Base-by-base conservation (phyloP, 1,284 basidiomycete genomes). In the Melampsora larici-populina region DNA sequence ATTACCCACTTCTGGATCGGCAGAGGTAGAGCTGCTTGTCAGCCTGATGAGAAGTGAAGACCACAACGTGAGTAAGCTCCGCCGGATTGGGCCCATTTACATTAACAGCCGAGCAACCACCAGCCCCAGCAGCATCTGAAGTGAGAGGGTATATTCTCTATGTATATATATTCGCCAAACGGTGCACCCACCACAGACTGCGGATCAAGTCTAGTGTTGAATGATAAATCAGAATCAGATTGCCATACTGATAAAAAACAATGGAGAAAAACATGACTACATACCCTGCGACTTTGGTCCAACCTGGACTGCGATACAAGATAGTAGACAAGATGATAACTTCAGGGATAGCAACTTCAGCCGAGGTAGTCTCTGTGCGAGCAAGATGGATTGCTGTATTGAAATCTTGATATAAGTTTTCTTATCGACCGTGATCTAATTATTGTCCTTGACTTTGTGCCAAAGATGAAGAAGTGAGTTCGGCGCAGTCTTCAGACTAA, bases 241-340 rank as follows among this genome's bases (percentile, higher is more conserved):
- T 46, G 26, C 18, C 13, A 36, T 29, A 70, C 55, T 46, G 31
- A 69, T 36, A n/a, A n/a, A 58, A 13, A 24, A 63, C 17, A 62
- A 70, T 72, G 80, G 62, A 33, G 40, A 67, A 15, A 70, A 64
- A 55, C 17, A 48, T 36, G 24, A 33, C 48, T 33, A 65, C 49
- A 36, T 85, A 96, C 94, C 96, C 96, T 70, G 96, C 89, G 33
- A 99, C 92, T 70, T 91, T 89, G 81, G 89, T 87, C 92, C 97
- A 93, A 0, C 95, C 93, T 82, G 96, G 93, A 85, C 97, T 99
- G 74, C 97, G 88, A 90, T 95, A 99, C 82, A 95, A 91, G 83
- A 88, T 85, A 21, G 85, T 84, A 74, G 98, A n/a, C n/a, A n/a
- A n/a, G n/a, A n/a, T n/a, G n/a, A n/a, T n/a, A n/a, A n/a, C 94